Conservation (phyloP, 495 filamentous ascomycete species). For the Penicillium cinerascens region DNA sequence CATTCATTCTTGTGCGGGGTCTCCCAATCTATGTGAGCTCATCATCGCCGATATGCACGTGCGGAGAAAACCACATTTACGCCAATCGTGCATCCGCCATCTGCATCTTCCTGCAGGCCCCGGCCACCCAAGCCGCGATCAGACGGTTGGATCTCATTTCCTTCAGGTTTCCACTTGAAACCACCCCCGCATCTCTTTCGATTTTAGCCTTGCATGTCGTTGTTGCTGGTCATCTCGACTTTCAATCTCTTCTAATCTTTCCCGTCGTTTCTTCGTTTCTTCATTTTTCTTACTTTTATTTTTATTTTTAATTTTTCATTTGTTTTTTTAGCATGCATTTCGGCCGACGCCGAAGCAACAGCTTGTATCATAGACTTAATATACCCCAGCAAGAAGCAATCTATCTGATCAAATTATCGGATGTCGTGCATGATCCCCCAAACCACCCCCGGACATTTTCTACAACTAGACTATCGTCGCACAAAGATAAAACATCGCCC, state of each 20-base stretch:
- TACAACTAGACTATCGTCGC: background rate
- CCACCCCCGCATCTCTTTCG: background rate
- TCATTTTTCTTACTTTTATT: slow-evolving; percentile 9
- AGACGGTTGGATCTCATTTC: background rate
- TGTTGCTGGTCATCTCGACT: slow-evolving; percentile 15
- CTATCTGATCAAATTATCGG: slow-evolving; percentile 16
- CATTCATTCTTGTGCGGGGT: slow-evolving; percentile 12
- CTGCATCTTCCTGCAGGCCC: background rate
- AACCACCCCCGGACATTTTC: background rate
- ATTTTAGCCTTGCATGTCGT: slow-evolving; percentile 12
- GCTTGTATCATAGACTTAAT: slow-evolving; percentile 49
- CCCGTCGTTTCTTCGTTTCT: slow-evolving; percentile 12
- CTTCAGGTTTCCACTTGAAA: background rate
- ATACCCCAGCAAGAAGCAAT: slow-evolving; percentile 41
- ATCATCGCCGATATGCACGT: slow-evolving; percentile 20
- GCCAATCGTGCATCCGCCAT: background rate
- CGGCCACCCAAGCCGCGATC: background rate
- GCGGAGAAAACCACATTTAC: slow-evolving; percentile 17
- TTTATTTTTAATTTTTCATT: slow-evolving; percentile 15
- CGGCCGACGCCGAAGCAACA: slow-evolving; percentile 32
- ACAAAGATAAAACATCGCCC: background rate
- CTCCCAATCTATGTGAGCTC: slow-evolving; percentile 9
- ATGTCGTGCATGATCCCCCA: slow-evolving; percentile 22
- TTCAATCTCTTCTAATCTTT: slow-evolving; percentile 17
- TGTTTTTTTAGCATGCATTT: slow-evolving; percentile 16